Evolutionary conservation across 805 yeast genomes (phyloP).

Genomic region (Kluyveromyces wickerhamii): DNA sequence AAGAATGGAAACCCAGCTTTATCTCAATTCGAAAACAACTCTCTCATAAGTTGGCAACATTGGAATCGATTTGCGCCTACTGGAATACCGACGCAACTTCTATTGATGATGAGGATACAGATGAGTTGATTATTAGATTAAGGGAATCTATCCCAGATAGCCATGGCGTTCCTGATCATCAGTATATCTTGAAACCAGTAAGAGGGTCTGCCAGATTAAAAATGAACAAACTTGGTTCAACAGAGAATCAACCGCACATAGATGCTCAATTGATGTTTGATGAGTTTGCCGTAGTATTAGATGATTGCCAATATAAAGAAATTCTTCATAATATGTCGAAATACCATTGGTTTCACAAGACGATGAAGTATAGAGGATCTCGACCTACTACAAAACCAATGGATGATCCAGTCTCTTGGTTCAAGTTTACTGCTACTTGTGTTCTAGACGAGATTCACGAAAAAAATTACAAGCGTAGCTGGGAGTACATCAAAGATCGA

Average conservation of each 20-base stretch:
- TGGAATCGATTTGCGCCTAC: slow-evolving; percentile 69
- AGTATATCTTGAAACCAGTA: slow-evolving; percentile 74
- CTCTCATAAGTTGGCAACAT: slow-evolving; percentile 68
- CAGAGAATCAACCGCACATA: slow-evolving; percentile 60
- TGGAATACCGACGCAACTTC: slow-evolving; percentile 67
- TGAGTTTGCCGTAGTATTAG: slow-evolving; percentile 80
- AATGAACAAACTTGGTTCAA: slow-evolving; percentile 69
- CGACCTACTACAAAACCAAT: slow-evolving; percentile 48
- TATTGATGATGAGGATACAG: slow-evolving; percentile 41
- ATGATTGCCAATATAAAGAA: slow-evolving; percentile 78
- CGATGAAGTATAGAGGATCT: slow-evolving; percentile 62
- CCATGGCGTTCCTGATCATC: slow-evolving; percentile 31
- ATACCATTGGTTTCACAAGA: slow-evolving; percentile 67
- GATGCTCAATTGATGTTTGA: slow-evolving; percentile 72
- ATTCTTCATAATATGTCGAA: slow-evolving; percentile 73
- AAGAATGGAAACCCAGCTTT: slow-evolving; percentile 76
- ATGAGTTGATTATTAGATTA: slow-evolving; percentile 41
- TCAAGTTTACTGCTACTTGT: slow-evolving; percentile 68
- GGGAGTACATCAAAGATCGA: slow-evolving; percentile 71
- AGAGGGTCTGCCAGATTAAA: slow-evolving; percentile 80
- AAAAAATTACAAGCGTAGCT: slow-evolving; percentile 72
- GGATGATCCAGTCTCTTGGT: slow-evolving; percentile 76
- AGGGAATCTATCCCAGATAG: slow-evolving; percentile 36
- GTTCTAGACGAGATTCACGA: slow-evolving; percentile 77
- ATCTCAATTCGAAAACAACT: slow-evolving; percentile 59